Base-by-base conservation (phyloP, 768 basidiomycete species). In the Lentinula sp. region DNA sequence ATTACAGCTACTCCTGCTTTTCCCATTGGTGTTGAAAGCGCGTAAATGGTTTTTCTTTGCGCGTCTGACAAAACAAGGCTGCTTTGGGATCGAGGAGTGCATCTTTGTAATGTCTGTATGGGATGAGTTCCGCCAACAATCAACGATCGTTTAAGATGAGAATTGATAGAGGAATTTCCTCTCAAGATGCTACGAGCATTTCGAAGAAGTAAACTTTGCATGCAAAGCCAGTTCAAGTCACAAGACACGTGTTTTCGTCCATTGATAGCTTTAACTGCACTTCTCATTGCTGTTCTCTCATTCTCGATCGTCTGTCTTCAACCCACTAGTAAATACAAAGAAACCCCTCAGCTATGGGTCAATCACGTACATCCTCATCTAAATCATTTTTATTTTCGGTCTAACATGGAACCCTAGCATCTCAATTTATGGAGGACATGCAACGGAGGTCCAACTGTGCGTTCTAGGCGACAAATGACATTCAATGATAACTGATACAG, bases 351-450 rank as follows among this genome's bases (percentile, higher is more conserved):
- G 23, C 59, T 70, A 91, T 92, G 91, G 91, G 91, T 74, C 91
- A 92, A 82, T 82, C 90, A 80, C 88, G 90, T 93, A 71, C 64
- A 88, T 80, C 46, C 15, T 57, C 63, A 68, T 43, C n/a, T 59
- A n/a, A 46, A 48, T 32, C 16, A 23, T 28, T 59, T 63, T 59
- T 61, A 23, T 18, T 39, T 16, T 43, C 40, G 28, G 28, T 28
- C 16, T 15, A 56, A 40, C 37, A 54, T 39, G 15, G 5, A 18
- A 15, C 57, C 42, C 39, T 68, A 93, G 92, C 82, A 65, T 96
- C 94, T 57, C 92, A 95, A 75, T 95, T 98, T 66, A 93, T 98
- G 87, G 91, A 93, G 81, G 94, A 98, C 76, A 94, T 98, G 90
- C 89, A 95, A 79, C 89, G 84, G 83, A 87, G 87, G 69, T 95